Base-by-base conservation (phyloP, 352 stramenopile genomes). In the Thraustotheca clavata region DNA sequence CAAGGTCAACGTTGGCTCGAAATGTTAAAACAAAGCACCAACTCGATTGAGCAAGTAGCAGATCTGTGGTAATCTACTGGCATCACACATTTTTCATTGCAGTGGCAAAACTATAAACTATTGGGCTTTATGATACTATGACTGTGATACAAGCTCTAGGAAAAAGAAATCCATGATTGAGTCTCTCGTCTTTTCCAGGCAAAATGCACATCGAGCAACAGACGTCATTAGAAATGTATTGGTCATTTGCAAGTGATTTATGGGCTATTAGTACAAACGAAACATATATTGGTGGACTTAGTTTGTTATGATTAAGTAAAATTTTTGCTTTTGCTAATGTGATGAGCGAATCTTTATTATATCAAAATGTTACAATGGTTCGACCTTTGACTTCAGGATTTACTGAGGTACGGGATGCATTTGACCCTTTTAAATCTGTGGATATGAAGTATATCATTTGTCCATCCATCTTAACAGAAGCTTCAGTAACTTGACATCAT, bases 41-140 rank as follows among this genome's bases (percentile, higher is more conserved):
- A 34, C 9, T 52, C 43, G 2, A 31, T 52, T 6, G 9, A 24
- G n/a, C 24, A 50, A 6, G 43, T 32, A 26, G 43, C 16, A 14
- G 6, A 6, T 6, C 6, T 14, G 6, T 50, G 43, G 43, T 6
- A 6, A 12, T 6, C 11, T 6, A 22, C 27, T 26, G 14, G 14
- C 43, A 50, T 50, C 14, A 26, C 6, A 12, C 6, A 50, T 26
- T 50, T 50, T 50, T 12, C 16, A 26, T 26, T 50, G 43, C 43
- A 50, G 43, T 61, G 52, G 52, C 52, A 61, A 48, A 61, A 48
- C 52, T 61, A 61, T 27, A 43, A 61, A 14, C 35, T n/a, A 24
- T 40, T n/a, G 33, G 49, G 3, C 4, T 61, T 3, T 4, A 24
- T 27, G 33, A 61, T 12, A 48, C 32, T 3, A 7, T 48, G 7